A percentile compares a stretch with the other conserved stretches of the same genome.
These are phyloP conservation scores for Coemansia nantahalensis DNA, from an alignment of 192 early-diverging fungal species.

Conservation along the genomic window DNA sequence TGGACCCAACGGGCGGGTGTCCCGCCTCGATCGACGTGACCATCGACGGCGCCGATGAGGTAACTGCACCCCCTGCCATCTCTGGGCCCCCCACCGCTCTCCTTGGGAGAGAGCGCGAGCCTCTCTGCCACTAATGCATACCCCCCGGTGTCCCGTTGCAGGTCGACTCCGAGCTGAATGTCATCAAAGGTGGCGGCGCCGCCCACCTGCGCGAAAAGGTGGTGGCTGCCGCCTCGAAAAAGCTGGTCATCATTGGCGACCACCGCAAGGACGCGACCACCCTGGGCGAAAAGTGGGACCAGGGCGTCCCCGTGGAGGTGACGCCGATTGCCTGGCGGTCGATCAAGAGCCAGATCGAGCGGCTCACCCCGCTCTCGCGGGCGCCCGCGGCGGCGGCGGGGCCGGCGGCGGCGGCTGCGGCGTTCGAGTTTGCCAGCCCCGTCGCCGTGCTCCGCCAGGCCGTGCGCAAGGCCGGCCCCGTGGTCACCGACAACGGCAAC, in stretches of 20 bases:
- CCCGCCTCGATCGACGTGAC: conserved; percentile 66
- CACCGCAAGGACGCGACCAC: conserved; percentile 76
- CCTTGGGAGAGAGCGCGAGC: background rate
- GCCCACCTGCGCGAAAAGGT: conserved; percentile 95
- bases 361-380: conserved; percentile 25
- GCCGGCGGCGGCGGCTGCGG: background rate
- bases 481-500: conserved; percentile 93
- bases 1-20: conserved; percentile 33
- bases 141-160: conserved; percentile 12
- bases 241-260: conserved; percentile 89
- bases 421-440: conserved; percentile 40
- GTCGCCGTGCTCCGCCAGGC: conserved; percentile 79
- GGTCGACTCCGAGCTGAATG: conserved; percentile 83
- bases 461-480: conserved; percentile 84
- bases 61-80: conserved; percentile 10
- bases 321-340: conserved; percentile 77
- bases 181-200: conserved; percentile 94
- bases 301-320: conserved; percentile 91
- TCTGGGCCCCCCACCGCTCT: background rate
- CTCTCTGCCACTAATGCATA: no score
- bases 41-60: conserved; percentile 91
- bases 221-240: conserved; percentile 77
- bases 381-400: background rate
- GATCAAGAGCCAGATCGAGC: conserved; percentile 56
- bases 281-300: conserved; percentile 81